phyloP scores from a whole-genome alignment of 2,329 filamentous ascomycete genomes.

The Fusarium pseudonygamai region DNA sequence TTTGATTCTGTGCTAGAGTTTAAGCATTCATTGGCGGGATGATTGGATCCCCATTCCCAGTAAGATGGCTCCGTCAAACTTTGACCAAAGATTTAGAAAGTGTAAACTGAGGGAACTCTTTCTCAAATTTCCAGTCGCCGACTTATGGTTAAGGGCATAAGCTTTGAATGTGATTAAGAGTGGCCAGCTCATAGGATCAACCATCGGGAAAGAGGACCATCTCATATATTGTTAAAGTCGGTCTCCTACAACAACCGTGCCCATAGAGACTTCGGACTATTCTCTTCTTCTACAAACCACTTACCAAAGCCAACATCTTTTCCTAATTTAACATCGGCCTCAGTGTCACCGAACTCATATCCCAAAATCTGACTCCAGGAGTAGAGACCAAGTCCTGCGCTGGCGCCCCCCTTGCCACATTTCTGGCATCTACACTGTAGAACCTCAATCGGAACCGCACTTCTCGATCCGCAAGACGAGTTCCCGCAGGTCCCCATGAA shows the following conservation, averaged over 20 bases:
- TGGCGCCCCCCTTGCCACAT: not conserved
- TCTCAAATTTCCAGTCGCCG: not conserved
- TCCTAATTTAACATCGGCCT: not conserved
- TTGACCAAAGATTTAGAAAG: not conserved
- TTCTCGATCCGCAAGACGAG: not conserved
- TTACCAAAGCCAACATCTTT: not conserved
- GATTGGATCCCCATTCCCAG: not conserved
- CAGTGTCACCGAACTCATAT: not conserved
- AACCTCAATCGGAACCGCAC: not conserved
- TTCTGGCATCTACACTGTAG: not conserved
- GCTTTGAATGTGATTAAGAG: accelerated
- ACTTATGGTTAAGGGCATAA: not conserved
- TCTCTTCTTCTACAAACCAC: not conserved
- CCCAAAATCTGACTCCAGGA: not conserved
- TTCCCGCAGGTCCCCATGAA: accelerated
- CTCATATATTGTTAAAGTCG: not conserved
- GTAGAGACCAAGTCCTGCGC: accelerated
- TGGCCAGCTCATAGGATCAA: accelerated
- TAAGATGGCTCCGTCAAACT: not conserved
- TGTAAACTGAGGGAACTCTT: not conserved
- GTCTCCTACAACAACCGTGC: accelerated
- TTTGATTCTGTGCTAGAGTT: not conserved
- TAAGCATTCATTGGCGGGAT: not conserved
- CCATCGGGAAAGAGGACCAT: accelerated
- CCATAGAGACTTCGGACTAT: too few species aligned